Percentiles rank a stretch among this genome's conserved stretches.
Evolutionary conservation across 139 green algal species (phyloP).

Genomic region (Volvox africanus): DNA sequence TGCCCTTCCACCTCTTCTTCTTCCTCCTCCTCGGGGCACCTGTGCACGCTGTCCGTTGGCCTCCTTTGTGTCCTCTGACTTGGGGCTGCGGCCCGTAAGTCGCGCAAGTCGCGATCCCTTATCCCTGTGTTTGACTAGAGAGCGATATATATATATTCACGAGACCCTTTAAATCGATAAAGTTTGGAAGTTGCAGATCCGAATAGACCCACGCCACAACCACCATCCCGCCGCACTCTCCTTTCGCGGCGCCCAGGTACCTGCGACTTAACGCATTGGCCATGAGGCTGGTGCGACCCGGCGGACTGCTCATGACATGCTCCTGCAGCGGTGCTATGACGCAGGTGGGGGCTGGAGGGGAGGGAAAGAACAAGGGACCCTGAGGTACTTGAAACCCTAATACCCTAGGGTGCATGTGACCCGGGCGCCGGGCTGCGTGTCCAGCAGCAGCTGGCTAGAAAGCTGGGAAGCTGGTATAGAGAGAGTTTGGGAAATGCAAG

Average conservation of each 20-base stretch:
- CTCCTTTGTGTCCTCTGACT: too few species aligned
- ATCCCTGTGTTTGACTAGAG: too few species aligned
- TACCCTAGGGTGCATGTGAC: neutral
- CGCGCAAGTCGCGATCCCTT: too few species aligned
- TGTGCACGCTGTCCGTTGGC: too few species aligned
- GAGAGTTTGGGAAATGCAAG: neutral
- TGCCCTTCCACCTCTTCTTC: neutral
- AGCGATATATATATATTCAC: too few species aligned
- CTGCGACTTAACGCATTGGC: slow-evolving; percentile 81
- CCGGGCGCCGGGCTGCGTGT: neutral
- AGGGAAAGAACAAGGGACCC: neutral
- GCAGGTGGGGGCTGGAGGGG: slow-evolving; percentile 56
- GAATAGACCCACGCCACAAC: too few species aligned
- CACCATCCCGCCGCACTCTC: neutral
- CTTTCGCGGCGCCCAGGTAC: slow-evolving; percentile 67
- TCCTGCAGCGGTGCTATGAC: slow-evolving; percentile 91
- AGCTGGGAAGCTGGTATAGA: neutral
- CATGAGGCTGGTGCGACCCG: slow-evolving; percentile 79
- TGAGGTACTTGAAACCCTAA: neutral
- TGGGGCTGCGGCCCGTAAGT: too few species aligned
- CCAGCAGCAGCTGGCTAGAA: neutral
- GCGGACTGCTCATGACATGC: slow-evolving; percentile 95
- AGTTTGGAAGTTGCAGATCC: too few species aligned
- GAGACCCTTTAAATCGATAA: too few species aligned
- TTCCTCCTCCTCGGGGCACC: too few species aligned